These are phyloP conservation scores for Suillus luteus DNA, from an alignment of 768 basidiomycete genomes.

Conservation along the genomic window DNA sequence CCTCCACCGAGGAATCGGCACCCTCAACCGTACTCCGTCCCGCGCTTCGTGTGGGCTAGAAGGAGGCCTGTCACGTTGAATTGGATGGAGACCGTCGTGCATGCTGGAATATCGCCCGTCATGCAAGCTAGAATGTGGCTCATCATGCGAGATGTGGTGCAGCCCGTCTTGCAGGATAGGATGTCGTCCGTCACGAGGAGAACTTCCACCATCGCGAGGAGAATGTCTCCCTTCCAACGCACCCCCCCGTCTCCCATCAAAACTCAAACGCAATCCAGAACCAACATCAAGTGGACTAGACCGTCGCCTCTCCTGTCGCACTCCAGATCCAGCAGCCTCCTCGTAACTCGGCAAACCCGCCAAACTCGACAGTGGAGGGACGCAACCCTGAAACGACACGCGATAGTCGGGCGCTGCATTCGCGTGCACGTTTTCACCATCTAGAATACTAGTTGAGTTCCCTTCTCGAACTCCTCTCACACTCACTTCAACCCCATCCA, in stretches of 20 bases:
- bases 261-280: background rate
- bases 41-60: background rate
- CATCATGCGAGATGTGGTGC: background rate
- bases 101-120: background rate
- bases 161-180: background rate
- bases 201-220: background rate
- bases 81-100: background rate
- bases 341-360: slow-evolving; percentile 86
- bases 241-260: background rate
- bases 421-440: background rate
- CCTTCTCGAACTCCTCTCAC: background rate
- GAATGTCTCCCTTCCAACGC: background rate
- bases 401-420: slow-evolving; percentile 66
- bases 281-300: background rate
- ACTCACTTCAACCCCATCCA: background rate
- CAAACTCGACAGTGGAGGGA: slow-evolving; percentile 80
- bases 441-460: background rate
- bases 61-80: background rate
- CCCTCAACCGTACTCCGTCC: background rate
- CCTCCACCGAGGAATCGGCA: slow-evolving; percentile 4
- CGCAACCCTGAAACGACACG: slow-evolving; percentile 82
- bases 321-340: slow-evolving; percentile 46
- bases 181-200: background rate
- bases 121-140: background rate
- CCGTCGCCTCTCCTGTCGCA: background rate